Percentiles rank a stretch among this genome's conserved stretches.
Conservation (phyloP, 768 basidiomycete species). For the Podaxis sp. region DNA sequence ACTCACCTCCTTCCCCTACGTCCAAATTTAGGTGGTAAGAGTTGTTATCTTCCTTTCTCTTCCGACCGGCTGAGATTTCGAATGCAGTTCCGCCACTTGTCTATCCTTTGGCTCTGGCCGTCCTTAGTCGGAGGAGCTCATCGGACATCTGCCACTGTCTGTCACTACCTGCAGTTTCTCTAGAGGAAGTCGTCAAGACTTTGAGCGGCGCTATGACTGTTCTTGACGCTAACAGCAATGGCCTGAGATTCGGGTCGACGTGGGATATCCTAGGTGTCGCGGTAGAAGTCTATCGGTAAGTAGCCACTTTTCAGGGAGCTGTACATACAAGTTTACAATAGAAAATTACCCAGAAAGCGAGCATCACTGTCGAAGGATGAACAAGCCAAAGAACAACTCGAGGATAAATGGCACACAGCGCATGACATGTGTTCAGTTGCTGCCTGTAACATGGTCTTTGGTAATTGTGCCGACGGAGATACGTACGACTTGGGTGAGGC, state of each 20-base stretch:
- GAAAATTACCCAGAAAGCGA: slow-evolving; percentile 20
- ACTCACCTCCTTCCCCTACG: slow-evolving; percentile 46
- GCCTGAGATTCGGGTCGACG: slow-evolving; percentile 23
- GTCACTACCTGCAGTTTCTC: slow-evolving; percentile 38
- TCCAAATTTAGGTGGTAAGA: neutral
- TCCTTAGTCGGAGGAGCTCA: slow-evolving; percentile 52
- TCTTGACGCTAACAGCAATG: slow-evolving; percentile 44
- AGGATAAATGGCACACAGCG: slow-evolving; percentile 56
- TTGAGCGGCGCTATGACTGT: slow-evolving; percentile 46
- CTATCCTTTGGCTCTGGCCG: slow-evolving; percentile 36
- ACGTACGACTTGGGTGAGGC: slow-evolving; percentile 62
- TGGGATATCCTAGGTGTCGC: slow-evolving; percentile 43
- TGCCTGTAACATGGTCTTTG: slow-evolving; percentile 63
- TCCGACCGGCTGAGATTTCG: neutral
- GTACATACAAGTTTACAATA: neutral
- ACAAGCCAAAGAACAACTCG: slow-evolving; percentile 39
- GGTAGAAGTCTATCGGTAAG: slow-evolving; percentile 53
- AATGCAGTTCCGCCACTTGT: slow-evolving; percentile 19
- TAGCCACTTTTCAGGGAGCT: neutral
- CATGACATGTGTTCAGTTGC: slow-evolving; percentile 67
- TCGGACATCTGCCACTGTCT: slow-evolving; percentile 63
- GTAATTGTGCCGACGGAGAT: slow-evolving; percentile 61
- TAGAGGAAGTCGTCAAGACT: slow-evolving; percentile 43
- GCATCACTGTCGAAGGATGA: slow-evolving; percentile 25
- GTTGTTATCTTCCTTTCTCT: neutral